Base-by-base conservation (phyloP, 441 rosid species). In the Pelargonium cotyledonis region DNA sequence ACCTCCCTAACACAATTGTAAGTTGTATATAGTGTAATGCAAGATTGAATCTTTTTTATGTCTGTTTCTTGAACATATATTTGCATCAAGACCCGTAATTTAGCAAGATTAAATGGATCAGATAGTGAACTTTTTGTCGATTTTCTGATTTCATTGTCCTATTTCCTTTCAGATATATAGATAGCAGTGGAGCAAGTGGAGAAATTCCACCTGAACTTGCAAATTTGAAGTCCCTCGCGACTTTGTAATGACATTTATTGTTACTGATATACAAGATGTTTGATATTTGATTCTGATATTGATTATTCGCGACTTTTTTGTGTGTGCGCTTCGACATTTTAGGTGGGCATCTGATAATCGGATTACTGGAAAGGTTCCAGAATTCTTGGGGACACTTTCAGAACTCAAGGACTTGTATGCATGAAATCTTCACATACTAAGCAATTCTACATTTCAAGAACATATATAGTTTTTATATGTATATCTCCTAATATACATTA, bases 321-420 rank as follows among this genome's bases (percentile, higher is more conserved):
- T 14, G 4, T 15, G 6, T 12, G 14, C n/a, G 16, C 12, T 46
- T 46, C n/a, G 12, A 8, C 15, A 8, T 79, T 69, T 68, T 80
- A 84, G 91, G 14, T 83, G 90, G 88, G 88, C 88, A 58, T 86
- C 90, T 31, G 87, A 86, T 73, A 86, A 86, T 71, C 78, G 2
- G 43, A 81, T 86, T 64, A 81, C 81, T 0, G 85, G 86, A 68
- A 80, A 73, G 80, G 63, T 83, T 63, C 86, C 90, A 11, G 84
- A 80, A 29, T 84, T 73, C 67, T 64, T 86, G 1, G 88, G 83
- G 49, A 76, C 81, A 35, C 69, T 84, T 46, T 74, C 78, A 12
- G 79, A 78, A 65, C 82, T 86, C 67, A 72, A 31, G 61, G 82
- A 70, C 77, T 73, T 86, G 90, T 86, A 80, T 0, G 80, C 72